phyloP scores from a whole-genome alignment of 148 eudicot species.

The Fagopyrum esculentum region DNA sequence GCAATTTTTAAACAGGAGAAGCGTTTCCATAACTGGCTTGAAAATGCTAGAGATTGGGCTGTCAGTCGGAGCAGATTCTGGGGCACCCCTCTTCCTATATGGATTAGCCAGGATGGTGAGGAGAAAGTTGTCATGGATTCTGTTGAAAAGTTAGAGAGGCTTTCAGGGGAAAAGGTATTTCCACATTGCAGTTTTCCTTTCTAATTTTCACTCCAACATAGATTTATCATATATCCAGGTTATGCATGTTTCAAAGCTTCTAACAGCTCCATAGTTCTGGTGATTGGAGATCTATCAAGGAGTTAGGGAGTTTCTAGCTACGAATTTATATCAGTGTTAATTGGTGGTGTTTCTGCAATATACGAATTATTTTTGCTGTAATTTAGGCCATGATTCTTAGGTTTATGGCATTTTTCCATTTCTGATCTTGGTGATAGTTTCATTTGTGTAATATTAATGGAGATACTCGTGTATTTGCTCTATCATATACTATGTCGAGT shows the following conservation, averaged over 20 bases:
- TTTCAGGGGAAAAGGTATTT: constrained; percentile 71
- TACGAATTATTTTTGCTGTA: too few relatives aligned
- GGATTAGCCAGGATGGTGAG: constrained; percentile 85
- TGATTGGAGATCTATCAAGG: too few relatives aligned
- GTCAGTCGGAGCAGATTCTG: constrained; percentile 96
- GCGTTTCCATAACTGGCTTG: constrained; percentile 97
- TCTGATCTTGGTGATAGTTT: too few relatives aligned
- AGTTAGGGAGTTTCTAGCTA: too few relatives aligned
- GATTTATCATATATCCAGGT: not conserved
- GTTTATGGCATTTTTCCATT: too few relatives aligned
- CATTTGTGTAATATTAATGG: not conserved
- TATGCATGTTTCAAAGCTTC: too few relatives aligned
- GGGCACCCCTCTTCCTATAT: constrained; percentile 97
- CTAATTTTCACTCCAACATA: not conserved
- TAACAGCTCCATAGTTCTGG: too few relatives aligned
- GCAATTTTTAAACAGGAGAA: constrained; percentile 45
- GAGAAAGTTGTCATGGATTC: constrained; percentile 72
- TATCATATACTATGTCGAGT: not conserved
- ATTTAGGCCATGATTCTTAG: too few relatives aligned
- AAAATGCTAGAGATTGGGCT: constrained; percentile 99
- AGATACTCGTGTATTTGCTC: not conserved
- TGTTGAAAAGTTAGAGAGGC: constrained; percentile 63
- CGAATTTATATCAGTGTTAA: too few relatives aligned
- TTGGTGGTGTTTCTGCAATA: too few relatives aligned
- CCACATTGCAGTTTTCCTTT: not conserved